Evolutionary conservation across 306 rosid genomes (phyloP).

Genomic region (Quercus ilex): DNA sequence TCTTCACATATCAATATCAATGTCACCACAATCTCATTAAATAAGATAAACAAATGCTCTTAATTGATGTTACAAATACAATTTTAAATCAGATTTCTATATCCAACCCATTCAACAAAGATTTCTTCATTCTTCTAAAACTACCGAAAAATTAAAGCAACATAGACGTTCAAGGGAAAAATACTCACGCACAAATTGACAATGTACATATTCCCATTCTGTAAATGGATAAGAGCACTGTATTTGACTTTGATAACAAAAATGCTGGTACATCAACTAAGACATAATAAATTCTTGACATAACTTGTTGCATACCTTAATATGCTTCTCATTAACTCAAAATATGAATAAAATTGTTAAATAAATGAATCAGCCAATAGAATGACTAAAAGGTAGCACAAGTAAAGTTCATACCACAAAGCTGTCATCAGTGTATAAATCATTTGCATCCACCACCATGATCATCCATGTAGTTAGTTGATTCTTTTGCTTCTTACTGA

Average conservation of each 20-base stretch:
- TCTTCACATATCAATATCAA: not conserved
- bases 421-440: conserved; percentile 84
- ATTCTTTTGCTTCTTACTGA: conserved; percentile 75
- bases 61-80: not conserved
- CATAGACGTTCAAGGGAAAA: not conserved
- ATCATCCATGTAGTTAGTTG: conserved; percentile 62
- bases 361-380: not conserved
- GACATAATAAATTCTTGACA: conserved; percentile 7
- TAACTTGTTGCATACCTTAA: conserved; percentile 19
- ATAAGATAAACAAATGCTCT: not conserved
- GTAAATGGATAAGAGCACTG: not conserved
- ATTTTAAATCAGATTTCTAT: not conserved
- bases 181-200: not conserved
- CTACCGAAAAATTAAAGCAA: not conserved
- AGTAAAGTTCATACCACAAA: conserved; percentile 64
- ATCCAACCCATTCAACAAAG: not conserved
- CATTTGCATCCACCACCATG: conserved; percentile 70
- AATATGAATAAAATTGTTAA: conserved; percentile 5
- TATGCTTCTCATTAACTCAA: conserved; percentile 9
- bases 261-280: not conserved
- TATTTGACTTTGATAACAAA: not conserved
- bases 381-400: not conserved
- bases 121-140: not conserved
- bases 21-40: not conserved
- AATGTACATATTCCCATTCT: not conserved